Evolutionary conservation across 2,329 filamentous ascomycete species (phyloP).

Genomic region (Alternaria brassicicola): DNA sequence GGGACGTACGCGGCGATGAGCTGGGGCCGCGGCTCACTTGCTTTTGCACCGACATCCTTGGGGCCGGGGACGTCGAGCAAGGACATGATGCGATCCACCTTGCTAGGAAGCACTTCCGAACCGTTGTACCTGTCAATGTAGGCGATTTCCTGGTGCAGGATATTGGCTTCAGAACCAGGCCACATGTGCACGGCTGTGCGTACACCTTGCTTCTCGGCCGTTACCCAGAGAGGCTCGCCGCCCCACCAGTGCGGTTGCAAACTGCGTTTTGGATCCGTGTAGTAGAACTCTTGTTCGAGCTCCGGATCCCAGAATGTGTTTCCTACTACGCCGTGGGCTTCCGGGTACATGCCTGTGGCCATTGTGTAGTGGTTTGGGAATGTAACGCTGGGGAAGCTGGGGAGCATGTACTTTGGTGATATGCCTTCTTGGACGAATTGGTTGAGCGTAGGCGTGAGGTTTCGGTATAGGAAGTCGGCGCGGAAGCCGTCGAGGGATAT

Average conservation of each 20-base stretch:
- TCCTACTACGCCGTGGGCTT: conserved; percentile 89
- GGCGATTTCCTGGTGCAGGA: conserved; percentile 74
- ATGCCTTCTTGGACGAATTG: conserved; percentile 81
- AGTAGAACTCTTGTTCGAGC: conserved; percentile 80
- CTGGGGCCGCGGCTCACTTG: conserved; percentile 71
- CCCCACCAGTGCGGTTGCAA: conserved; percentile 93
- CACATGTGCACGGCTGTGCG: conserved; percentile 94
- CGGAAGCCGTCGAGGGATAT: conserved; percentile 96
- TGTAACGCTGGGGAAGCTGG: conserved; percentile 93
- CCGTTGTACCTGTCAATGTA: conserved; percentile 86
- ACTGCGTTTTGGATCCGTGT: conserved; percentile 76
- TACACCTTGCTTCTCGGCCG: conserved; percentile 81
- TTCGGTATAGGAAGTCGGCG: conserved; percentile 86
- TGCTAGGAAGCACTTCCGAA: conserved; percentile 73
- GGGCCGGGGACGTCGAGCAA: conserved; percentile 82
- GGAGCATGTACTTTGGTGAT: conserved; percentile 89
- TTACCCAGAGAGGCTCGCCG: conserved; percentile 92
- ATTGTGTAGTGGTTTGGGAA: conserved; percentile 95
- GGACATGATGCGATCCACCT: conserved; percentile 79
- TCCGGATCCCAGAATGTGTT: conserved; percentile 93
- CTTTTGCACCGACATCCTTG: conserved; percentile 60
- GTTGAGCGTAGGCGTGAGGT: conserved; percentile 81
- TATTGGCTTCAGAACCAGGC: conserved; percentile 92
- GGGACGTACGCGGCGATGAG: conserved; percentile 95
- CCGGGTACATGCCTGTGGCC: conserved; percentile 88